Percentiles rank a stretch among this genome's conserved stretches.
These are phyloP conservation scores for Auricularia sp. DNA, from an alignment of 768 basidiomycete species.

Conservation along the genomic window DNA sequence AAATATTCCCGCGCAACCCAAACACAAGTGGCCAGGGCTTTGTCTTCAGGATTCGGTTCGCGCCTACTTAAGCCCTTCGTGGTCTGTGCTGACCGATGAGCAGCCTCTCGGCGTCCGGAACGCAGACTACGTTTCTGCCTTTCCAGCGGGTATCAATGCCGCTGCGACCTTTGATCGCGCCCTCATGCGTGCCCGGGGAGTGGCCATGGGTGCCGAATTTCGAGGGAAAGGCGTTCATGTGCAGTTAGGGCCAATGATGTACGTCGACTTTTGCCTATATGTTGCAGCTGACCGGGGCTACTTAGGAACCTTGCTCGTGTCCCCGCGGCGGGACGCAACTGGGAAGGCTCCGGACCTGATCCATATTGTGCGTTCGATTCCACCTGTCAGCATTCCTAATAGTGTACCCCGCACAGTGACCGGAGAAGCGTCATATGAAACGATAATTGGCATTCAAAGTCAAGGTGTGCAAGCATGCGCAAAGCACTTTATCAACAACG, in stretches of 20 bases:
- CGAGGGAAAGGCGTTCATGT: slow-evolving; percentile 76
- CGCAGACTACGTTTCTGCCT: slow-evolving; percentile 62
- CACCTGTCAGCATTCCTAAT: not conserved
- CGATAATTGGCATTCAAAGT: slow-evolving; percentile 70
- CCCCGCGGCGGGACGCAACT: slow-evolving; percentile 66
- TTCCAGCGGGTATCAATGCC: slow-evolving; percentile 76
- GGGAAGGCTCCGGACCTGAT: slow-evolving; percentile 91
- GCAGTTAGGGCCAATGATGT: slow-evolving; percentile 77
- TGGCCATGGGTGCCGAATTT: slow-evolving; percentile 79
- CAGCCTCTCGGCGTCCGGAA: slow-evolving; percentile 69
- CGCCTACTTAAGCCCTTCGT: not conserved
- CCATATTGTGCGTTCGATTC: slow-evolving; percentile 39
- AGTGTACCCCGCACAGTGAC: slow-evolving; percentile 48
- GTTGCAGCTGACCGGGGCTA: too few species aligned
- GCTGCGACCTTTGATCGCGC: slow-evolving; percentile 48
- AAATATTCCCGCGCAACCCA: slow-evolving; percentile 44
- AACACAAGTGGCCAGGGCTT: slow-evolving; percentile 51
- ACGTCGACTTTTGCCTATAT: slow-evolving; percentile 30
- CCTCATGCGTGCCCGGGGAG: slow-evolving; percentile 66
- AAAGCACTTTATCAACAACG: slow-evolving; percentile 49
- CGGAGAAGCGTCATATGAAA: slow-evolving; percentile 69
- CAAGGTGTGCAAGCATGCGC: slow-evolving; percentile 80
- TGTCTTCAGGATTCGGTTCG: slow-evolving; percentile 50
- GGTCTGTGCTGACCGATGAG: slow-evolving; percentile 40
- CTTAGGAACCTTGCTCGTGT: slow-evolving; percentile 32